These are phyloP conservation scores for Septoria petroselini DNA, from an alignment of 2,329 filamentous ascomycete species.

Conservation along the genomic window DNA sequence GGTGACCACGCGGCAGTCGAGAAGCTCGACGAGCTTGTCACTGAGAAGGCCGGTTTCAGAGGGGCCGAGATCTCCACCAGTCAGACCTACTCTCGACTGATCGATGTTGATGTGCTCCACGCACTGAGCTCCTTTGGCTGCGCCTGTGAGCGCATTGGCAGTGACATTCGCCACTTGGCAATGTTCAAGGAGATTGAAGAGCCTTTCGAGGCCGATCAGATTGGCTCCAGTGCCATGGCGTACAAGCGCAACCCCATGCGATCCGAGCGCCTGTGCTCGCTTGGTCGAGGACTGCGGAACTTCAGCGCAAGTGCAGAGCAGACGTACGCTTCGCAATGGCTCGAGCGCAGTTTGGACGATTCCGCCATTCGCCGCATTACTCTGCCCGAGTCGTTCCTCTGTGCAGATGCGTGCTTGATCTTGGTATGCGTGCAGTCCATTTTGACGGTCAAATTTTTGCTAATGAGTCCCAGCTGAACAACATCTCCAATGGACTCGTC, in stretches of 20 bases:
- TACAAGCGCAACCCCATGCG: constrained; percentile 64
- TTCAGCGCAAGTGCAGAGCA: constrained; percentile 57
- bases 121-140: constrained; percentile 75
- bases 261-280: constrained; percentile 59
- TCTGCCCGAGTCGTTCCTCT: constrained; percentile 50
- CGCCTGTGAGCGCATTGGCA: constrained; percentile 71
- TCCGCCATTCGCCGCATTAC: constrained; percentile 62
- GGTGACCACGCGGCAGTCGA: constrained; percentile 60
- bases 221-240: constrained; percentile 65
- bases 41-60: constrained; percentile 63
- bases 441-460: constrained; percentile 1
- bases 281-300: constrained; percentile 52
- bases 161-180: constrained; percentile 71
- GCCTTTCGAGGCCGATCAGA: constrained; percentile 76
- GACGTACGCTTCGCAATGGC: constrained; percentile 70
- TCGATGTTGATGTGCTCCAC: constrained; percentile 77
- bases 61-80: constrained; percentile 63
- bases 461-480: constrained; percentile 47
- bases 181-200: constrained; percentile 81
- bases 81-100: constrained; percentile 76
- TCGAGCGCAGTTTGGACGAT: constrained; percentile 77
- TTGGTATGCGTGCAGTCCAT: constrained; percentile 39
- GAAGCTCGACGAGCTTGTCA: constrained; percentile 61
- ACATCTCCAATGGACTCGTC: constrained; percentile 69
- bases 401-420: constrained; percentile 58